Conservation (phyloP, 1,284 basidiomycete species). For the Bjerkandera adusta region DNA sequence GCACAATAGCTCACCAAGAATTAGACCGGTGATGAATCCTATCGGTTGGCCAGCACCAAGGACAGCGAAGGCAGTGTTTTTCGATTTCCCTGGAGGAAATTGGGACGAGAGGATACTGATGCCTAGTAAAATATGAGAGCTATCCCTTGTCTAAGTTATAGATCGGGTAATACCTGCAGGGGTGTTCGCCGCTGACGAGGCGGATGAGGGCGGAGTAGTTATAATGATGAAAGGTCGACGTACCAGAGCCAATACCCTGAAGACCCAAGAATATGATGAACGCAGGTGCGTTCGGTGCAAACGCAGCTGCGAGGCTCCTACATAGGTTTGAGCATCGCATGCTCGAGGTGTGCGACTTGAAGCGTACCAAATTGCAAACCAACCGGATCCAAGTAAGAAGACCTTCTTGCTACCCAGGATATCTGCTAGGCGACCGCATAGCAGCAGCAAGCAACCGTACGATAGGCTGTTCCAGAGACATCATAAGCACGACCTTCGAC, state of each 20-base stretch:
- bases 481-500: neutral
- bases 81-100: slow-evolving; percentile 23
- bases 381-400: slow-evolving; percentile 33
- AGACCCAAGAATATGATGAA: slow-evolving; percentile 31
- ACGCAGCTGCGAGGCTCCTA: slow-evolving; percentile 31
- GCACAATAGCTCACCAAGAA: slow-evolving; percentile 22
- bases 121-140: slow-evolving; percentile 11
- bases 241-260: slow-evolving; percentile 29
- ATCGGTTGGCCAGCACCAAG: slow-evolving; percentile 32
- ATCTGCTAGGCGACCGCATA: slow-evolving; percentile 37
- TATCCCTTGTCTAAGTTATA: neutral
- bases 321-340: neutral
- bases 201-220: neutral
- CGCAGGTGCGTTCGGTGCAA: slow-evolving; percentile 23
- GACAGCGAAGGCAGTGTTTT: slow-evolving; percentile 31
- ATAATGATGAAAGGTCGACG: neutral
- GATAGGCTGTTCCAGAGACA: slow-evolving; percentile 23
- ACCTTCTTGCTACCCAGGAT: slow-evolving; percentile 35
- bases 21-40: slow-evolving; percentile 32
- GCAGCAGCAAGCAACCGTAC: slow-evolving; percentile 29
- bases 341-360: neutral
- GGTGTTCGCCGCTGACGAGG: slow-evolving; percentile 22
- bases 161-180: slow-evolving; percentile 22
- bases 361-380: slow-evolving; percentile 29
- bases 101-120: slow-evolving; percentile 26